Evolutionary conservation across 495 filamentous ascomycete genomes (phyloP).

Genomic region (Trichoderma asperelloides): DNA sequence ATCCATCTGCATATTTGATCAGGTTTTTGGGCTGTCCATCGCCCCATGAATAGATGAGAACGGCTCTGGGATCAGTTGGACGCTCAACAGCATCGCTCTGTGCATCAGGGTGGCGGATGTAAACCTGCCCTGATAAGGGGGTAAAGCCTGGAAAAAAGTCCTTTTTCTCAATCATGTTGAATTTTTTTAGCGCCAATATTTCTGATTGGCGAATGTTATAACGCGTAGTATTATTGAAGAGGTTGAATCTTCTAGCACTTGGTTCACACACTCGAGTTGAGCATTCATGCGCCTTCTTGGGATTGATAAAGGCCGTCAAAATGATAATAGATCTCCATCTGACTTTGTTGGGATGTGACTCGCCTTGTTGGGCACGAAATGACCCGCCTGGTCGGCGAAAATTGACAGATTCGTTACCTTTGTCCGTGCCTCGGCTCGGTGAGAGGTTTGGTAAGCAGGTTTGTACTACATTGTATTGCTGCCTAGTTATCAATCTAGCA

Average conservation of each 20-base stretch:
- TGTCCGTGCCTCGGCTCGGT: constrained; percentile 1
- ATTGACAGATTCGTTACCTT: not conserved
- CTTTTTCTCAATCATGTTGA: not conserved
- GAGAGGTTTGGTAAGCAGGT: not conserved
- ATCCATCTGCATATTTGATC: constrained; percentile 47
- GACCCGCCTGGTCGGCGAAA: constrained; percentile 1
- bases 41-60: constrained; percentile 47
- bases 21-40: constrained; percentile 44
- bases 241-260: not conserved
- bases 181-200: not conserved
- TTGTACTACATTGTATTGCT: too few relatives aligned
- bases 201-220: not conserved
- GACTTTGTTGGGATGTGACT: not conserved
- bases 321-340: not conserved
- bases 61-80: constrained; percentile 26
- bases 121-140: constrained; percentile 30
- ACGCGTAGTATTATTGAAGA: not conserved
- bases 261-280: not conserved
- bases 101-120: constrained; percentile 18
- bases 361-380: not conserved
- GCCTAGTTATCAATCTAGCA: not conserved
- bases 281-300: not conserved
- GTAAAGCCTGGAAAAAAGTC: constrained; percentile 24
- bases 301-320: not conserved
- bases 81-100: constrained; percentile 9